Conservation (phyloP, 148 eudicot genomes). For the Vaccinium macrocarpon region DNA sequence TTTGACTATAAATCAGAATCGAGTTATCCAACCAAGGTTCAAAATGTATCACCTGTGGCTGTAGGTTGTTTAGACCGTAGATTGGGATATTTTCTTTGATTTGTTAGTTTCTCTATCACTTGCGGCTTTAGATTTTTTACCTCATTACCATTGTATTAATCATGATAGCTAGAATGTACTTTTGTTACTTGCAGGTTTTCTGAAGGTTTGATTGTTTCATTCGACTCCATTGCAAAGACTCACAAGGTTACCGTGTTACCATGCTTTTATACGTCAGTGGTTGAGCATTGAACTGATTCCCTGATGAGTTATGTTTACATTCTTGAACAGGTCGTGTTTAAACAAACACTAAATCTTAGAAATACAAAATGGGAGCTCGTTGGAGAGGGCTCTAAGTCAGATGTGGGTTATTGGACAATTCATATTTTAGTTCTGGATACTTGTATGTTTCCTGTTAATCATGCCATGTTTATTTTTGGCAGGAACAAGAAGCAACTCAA, state of each 20-base stretch:
- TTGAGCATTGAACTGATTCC: neutral
- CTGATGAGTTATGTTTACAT: neutral
- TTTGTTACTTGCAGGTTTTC: slow-evolving; percentile 53
- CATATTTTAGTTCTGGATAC: neutral
- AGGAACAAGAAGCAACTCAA: slow-evolving; percentile 46
- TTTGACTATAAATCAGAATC: neutral
- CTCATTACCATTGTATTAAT: neutral
- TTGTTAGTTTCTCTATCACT: neutral
- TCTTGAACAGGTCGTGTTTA: slow-evolving; percentile 50
- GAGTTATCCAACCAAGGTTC: neutral
- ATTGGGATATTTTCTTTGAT: neutral
- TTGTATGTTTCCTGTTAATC: neutral
- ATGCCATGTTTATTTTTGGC: slow-evolving; percentile 22
- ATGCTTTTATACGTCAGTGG: neutral
- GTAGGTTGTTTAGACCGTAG: neutral
- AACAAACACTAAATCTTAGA: slow-evolving; percentile 49
- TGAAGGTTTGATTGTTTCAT: slow-evolving; percentile 56
- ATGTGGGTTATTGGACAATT: slow-evolving; percentile 29
- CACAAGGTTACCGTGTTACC: slow-evolving; percentile 52
- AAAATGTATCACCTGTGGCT: too few species aligned
- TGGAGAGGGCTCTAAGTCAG: slow-evolving; percentile 16
- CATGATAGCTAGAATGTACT: neutral
- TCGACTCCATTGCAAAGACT: slow-evolving; percentile 41
- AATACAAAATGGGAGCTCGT: slow-evolving; percentile 52
- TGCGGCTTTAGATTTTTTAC: neutral